Conservation (phyloP, 2,329 filamentous ascomycete species). For the Plenodomus tracheiphilus region DNA sequence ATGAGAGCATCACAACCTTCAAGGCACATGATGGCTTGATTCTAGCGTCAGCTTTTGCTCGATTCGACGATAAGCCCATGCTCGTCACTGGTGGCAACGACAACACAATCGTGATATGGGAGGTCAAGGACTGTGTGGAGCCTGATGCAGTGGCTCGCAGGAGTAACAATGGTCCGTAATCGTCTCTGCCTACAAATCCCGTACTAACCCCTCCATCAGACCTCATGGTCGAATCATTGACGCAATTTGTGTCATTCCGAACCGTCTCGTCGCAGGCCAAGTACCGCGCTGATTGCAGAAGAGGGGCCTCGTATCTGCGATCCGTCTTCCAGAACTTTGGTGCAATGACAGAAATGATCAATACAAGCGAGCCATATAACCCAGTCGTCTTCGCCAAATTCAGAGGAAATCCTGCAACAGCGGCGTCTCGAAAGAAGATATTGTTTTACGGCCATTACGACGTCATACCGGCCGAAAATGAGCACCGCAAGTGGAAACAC, state of each 20-base stretch:
- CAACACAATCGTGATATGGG: slow-evolving; percentile 85
- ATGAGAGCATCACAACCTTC: slow-evolving; percentile 77
- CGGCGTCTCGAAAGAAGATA: slow-evolving; percentile 75
- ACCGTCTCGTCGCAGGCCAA: slow-evolving; percentile 86
- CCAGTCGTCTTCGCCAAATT: slow-evolving; percentile 94
- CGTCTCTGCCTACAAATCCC: slow-evolving; percentile 3
- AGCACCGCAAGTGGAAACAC: slow-evolving; percentile 78
- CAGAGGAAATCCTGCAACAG: slow-evolving; percentile 69
- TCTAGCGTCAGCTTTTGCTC: slow-evolving; percentile 77
- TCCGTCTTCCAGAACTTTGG: slow-evolving; percentile 91
- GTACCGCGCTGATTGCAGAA: slow-evolving; percentile 87
- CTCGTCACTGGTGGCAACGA: slow-evolving; percentile 95
- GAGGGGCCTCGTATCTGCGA: slow-evolving; percentile 87
- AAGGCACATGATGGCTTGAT: slow-evolving; percentile 86
- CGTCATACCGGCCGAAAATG: slow-evolving; percentile 86
- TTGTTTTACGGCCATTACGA: slow-evolving; percentile 99
- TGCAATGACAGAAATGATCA: slow-evolving; percentile 80
- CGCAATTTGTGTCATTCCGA: slow-evolving; percentile 87
- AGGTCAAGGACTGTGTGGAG: slow-evolving; percentile 63
- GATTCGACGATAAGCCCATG: slow-evolving; percentile 72
- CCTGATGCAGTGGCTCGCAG: slow-evolving; percentile 51
- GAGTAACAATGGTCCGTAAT: slow-evolving; percentile 59
- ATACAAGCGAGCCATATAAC: slow-evolving; percentile 75
- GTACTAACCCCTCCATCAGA: slow-evolving; percentile 48
- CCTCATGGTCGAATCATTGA: slow-evolving; percentile 65